Percentiles rank a stretch among this genome's conserved stretches.
Conservation (phyloP, 177 flowering plant species). For the Telopea speciosissima region DNA sequence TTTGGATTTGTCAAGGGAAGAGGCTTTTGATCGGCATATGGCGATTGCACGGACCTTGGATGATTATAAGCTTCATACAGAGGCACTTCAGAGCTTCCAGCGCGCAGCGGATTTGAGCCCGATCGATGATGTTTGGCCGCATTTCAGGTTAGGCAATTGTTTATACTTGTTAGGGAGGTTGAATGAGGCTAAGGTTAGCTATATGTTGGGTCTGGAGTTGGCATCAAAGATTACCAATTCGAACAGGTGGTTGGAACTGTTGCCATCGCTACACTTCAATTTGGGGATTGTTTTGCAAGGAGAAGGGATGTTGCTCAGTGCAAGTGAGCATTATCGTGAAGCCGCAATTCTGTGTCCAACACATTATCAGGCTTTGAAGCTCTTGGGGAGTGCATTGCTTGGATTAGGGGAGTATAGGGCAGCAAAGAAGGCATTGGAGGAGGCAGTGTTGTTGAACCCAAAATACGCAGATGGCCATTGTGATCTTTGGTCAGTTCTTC, state of each 20-base stretch:
- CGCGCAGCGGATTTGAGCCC: conserved; percentile 91
- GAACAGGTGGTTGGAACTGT: conserved; percentile 75
- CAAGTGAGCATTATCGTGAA: conserved; percentile 97
- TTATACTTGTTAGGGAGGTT: conserved; percentile 56
- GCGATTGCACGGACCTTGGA: conserved; percentile 87
- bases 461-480: conserved; percentile 98
- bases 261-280: conserved; percentile 94
- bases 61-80: conserved; percentile 78
- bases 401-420: conserved; percentile 95
- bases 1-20: conserved; percentile 68
- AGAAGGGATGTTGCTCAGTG: conserved; percentile 90
- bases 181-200: conserved; percentile 75
- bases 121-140: conserved; percentile 76
- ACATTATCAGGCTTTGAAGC: conserved; percentile 91
- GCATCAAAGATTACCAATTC: conserved; percentile 90
- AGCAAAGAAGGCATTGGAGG: conserved; percentile 93
- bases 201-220: conserved; percentile 54
- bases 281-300: conserved; percentile 89
- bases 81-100: conserved; percentile 75
- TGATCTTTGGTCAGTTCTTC: conserved; percentile 88
- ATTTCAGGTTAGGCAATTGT: conserved; percentile 83
- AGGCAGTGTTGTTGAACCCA: conserved; percentile 76
- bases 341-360: conserved; percentile 95
- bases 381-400: conserved; percentile 92
- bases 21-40: conserved; percentile 96